These are phyloP conservation scores for Lipomyces sp. DNA, from an alignment of 805 yeast species.

Conservation along the genomic window DNA sequence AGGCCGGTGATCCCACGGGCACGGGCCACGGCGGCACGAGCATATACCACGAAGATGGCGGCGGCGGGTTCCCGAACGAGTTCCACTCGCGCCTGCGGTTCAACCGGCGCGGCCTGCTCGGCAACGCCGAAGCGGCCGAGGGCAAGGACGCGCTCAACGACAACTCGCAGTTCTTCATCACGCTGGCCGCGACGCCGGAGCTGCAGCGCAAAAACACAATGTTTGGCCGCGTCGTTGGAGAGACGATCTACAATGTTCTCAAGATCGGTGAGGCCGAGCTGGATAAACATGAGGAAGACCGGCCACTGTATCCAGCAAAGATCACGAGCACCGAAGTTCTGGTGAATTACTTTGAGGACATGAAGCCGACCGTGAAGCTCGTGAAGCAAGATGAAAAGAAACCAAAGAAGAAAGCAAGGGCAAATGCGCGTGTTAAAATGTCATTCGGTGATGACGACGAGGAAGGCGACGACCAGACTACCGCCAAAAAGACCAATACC, in stretches of 20 bases:
- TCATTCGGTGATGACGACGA: constrained; percentile 43
- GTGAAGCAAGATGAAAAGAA: too few relatives aligned
- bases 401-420: constrained; percentile 11
- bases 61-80: constrained; percentile 42
- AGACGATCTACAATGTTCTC: constrained; percentile 51
- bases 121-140: constrained; percentile 44
- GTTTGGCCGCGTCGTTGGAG: constrained; percentile 59
- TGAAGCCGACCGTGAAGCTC: constrained; percentile 27
- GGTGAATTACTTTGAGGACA: constrained; percentile 50
- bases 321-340: constrained; percentile 45
- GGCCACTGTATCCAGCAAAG: constrained; percentile 52
- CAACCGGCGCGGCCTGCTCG: constrained; percentile 54
- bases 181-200: constrained; percentile 47
- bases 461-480: constrained; percentile 28
- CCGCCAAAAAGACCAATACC: too few relatives aligned
- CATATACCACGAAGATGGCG: constrained; percentile 28
- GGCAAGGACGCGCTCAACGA: constrained; percentile 31
- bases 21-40: constrained; percentile 37
- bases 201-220: constrained; percentile 45
- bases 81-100: constrained; percentile 51
- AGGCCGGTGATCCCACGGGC: constrained; percentile 40
- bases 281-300: constrained; percentile 39
- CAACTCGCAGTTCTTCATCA: constrained; percentile 48
- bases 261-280: constrained; percentile 51
- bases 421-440: constrained; percentile 36